These are phyloP conservation scores for Citrus cavaleriei DNA, from an alignment of 345 rosid genomes.

Conservation along the genomic window DNA sequence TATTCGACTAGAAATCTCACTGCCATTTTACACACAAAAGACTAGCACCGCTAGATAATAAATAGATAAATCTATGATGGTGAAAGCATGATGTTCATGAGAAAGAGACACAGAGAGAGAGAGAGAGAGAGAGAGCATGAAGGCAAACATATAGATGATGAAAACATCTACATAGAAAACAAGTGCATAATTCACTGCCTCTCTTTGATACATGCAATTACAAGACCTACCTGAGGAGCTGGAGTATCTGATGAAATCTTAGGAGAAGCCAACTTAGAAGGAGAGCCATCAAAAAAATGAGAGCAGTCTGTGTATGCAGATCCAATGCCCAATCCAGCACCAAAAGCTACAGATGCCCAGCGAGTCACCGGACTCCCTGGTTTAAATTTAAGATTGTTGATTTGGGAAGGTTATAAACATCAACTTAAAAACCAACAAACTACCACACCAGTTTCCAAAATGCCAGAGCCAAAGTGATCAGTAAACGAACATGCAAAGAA, in stretches of 20 bases:
- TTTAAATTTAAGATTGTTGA: background rate
- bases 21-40: background rate
- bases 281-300: slow-evolving; percentile 53
- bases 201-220: background rate
- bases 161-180: background rate
- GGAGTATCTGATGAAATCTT: slow-evolving; percentile 34
- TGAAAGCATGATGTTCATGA: too few relatives aligned
- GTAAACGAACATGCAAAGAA: background rate
- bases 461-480: background rate
- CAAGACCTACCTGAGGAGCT: slow-evolving; percentile 45
- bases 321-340: slow-evolving; percentile 93
- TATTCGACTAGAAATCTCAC: background rate
- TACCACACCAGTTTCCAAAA: background rate
- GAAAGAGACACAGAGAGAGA: background rate
- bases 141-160: background rate
- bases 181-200: background rate
- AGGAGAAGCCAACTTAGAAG: slow-evolving; percentile 41
- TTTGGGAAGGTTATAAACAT: background rate
- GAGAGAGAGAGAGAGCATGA: background rate
- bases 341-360: slow-evolving; percentile 89
- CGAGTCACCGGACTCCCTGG: slow-evolving; percentile 83
- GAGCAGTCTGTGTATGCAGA: slow-evolving; percentile 82
- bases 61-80: background rate
- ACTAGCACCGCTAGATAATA: background rate
- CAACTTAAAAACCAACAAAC: background rate